Conservation (phyloP, 2,329 filamentous ascomycete species). For the Emericellopsis atlantica region DNA sequence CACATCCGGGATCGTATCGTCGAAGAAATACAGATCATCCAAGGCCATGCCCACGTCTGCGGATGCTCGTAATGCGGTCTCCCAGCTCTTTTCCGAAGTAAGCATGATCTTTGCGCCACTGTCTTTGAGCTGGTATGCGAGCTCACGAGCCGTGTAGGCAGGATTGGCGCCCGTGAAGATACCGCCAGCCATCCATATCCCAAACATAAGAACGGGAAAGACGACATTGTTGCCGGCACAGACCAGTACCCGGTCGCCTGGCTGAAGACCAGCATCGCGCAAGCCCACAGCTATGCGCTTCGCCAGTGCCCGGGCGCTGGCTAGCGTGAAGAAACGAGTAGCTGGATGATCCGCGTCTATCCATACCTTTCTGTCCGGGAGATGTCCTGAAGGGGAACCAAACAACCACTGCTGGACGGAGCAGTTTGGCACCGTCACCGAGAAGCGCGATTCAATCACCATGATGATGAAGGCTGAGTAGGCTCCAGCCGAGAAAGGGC, state of each 20-base stretch:
- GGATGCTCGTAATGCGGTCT: constrained; percentile 55
- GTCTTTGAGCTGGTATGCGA: constrained; percentile 65
- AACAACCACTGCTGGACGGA: constrained; percentile 46
- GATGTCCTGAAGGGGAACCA: constrained; percentile 27
- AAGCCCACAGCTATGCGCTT: constrained; percentile 63
- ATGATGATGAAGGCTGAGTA: constrained; percentile 13
- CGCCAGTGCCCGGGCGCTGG: constrained; percentile 55
- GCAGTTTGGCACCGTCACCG: constrained; percentile 26
- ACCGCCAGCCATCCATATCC: constrained; percentile 64
- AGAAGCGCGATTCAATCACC: constrained; percentile 35
- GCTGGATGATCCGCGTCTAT: constrained; percentile 57
- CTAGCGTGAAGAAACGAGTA: constrained; percentile 50
- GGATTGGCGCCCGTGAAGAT: constrained; percentile 70
- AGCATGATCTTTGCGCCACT: constrained; percentile 57
- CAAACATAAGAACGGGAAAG: constrained; percentile 59
- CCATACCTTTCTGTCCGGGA: constrained; percentile 33
- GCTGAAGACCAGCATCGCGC: constrained; percentile 46
- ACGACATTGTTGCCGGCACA: constrained; percentile 65
- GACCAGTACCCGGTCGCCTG: constrained; percentile 59
- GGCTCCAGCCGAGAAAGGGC: too few species aligned
- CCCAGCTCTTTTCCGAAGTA: constrained; percentile 44
- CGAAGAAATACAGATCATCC: not conserved
- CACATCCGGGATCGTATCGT: not conserved
- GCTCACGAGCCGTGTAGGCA: constrained; percentile 51
- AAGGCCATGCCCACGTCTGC: constrained; percentile 17